Conservation (phyloP, 2,329 filamentous ascomycete genomes). For the Cladophialophora chaetospira region DNA sequence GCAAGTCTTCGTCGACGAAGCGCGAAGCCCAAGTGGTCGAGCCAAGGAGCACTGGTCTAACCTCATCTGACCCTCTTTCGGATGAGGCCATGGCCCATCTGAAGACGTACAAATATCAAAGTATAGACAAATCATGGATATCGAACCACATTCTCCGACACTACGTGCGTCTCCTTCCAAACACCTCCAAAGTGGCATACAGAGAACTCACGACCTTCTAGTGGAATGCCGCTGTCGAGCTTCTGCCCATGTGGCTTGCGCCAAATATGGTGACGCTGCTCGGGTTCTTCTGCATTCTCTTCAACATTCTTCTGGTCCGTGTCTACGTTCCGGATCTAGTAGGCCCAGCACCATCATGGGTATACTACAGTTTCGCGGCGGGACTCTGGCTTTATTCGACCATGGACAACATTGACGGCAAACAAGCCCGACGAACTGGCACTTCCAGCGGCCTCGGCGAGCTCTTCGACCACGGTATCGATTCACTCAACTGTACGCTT, state of each 20-base stretch:
- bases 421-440: slow-evolving; percentile 91
- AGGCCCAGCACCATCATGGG: slow-evolving; percentile 84
- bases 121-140: slow-evolving; percentile 91
- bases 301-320: slow-evolving; percentile 74
- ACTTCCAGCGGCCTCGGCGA: slow-evolving; percentile 94
- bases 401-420: slow-evolving; percentile 98
- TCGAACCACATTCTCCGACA: slow-evolving; percentile 92
- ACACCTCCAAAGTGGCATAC: not conserved
- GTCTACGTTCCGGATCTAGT: slow-evolving; percentile 86
- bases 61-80: slow-evolving; percentile 62
- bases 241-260: slow-evolving; percentile 92
- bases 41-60: no score
- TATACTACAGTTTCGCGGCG: slow-evolving; percentile 94
- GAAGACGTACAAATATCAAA: slow-evolving; percentile 95
- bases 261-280: slow-evolving; percentile 97
- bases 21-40: no score
- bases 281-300: slow-evolving; percentile 91
- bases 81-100: slow-evolving; percentile 89
- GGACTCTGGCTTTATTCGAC: slow-evolving; percentile 99
- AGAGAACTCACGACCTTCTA: slow-evolving; percentile 42
- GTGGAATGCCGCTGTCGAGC: slow-evolving; percentile 96
- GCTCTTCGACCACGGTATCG: slow-evolving; percentile 97
- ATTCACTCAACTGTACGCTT: slow-evolving; percentile 95
- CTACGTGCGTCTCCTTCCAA: slow-evolving; percentile 64
- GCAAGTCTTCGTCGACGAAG: slow-evolving; percentile 40